These are phyloP conservation scores for Acrodontium crateriforme DNA, from an alignment of 2,329 filamentous ascomycete genomes.

Conservation along the genomic window DNA sequence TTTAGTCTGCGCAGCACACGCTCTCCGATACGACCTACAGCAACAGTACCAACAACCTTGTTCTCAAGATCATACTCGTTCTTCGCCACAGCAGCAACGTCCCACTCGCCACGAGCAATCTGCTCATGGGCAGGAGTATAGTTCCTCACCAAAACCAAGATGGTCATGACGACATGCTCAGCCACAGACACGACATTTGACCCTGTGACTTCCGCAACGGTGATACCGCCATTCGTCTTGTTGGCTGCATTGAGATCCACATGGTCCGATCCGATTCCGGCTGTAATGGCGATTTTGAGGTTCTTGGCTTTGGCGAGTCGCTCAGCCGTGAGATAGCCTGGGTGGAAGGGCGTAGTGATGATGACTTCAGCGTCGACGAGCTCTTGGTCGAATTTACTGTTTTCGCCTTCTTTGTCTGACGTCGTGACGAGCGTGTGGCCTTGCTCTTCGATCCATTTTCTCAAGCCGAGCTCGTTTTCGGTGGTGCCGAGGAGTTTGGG, in stretches of 20 bases:
- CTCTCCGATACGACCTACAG: constrained; percentile 94
- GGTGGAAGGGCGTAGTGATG: constrained; percentile 99
- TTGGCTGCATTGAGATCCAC: constrained; percentile 95
- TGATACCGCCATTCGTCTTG: constrained; percentile 95
- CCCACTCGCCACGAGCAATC: constrained; percentile 79
- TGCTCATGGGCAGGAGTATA: constrained; percentile 95
- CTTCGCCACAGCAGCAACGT: constrained; percentile 92
- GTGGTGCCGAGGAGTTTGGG: constrained; percentile 84
- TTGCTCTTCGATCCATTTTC: constrained; percentile 94
- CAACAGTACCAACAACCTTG: constrained; percentile 97
- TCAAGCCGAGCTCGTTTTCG: constrained; percentile 93
- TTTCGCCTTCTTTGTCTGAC: constrained; percentile 90
- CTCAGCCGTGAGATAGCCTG: constrained; percentile 92
- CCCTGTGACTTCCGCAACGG: constrained; percentile 93
- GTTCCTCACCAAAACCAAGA: constrained; percentile 90
- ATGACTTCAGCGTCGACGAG: constrained; percentile 95
- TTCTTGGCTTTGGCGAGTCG: constrained; percentile 97
- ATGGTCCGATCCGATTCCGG: constrained; percentile 96
- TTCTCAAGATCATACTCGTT: constrained; percentile 95
- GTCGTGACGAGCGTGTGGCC: constrained; percentile 95
- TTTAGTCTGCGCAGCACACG: constrained; percentile 91
- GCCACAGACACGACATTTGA: constrained; percentile 98
- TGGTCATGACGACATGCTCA: constrained; percentile 99
- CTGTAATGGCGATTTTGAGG: constrained; percentile 91
- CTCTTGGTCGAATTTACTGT: constrained; percentile 89